Percentiles rank a stretch among this genome's conserved stretches.
Evolutionary conservation across 2,329 filamentous ascomycete genomes (phyloP).

Genomic region (Cryphonectria naterciae): DNA sequence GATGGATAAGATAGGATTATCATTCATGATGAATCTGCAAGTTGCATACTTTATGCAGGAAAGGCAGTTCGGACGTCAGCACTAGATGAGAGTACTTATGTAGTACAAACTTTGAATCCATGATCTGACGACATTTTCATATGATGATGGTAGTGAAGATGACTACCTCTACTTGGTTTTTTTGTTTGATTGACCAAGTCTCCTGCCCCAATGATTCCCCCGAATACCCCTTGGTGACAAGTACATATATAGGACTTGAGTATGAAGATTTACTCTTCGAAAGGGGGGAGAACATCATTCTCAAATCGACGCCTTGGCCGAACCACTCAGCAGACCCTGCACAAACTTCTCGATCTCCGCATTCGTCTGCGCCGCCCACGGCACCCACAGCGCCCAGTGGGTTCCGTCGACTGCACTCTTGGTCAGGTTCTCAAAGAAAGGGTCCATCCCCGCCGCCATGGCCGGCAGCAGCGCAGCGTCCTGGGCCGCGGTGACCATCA

Average conservation of each 20-base stretch:
- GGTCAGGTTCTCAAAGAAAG: constrained; percentile 66
- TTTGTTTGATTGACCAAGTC: neutral
- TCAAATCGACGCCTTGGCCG: constrained; percentile 45
- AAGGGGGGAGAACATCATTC: neutral
- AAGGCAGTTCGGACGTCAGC: neutral
- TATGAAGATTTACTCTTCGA: neutral
- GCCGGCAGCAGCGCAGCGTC: constrained; percentile 75
- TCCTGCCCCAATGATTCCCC: neutral
- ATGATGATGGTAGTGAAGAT: neutral
- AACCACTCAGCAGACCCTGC: constrained; percentile 48
- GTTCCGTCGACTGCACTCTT: constrained; percentile 66
- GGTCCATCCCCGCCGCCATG: constrained; percentile 74
- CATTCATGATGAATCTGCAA: too few relatives aligned
- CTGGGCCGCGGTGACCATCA: constrained; percentile 74
- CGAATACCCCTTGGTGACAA: neutral
- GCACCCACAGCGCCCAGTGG: constrained; percentile 78
- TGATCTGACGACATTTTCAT: neutral
- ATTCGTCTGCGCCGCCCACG: constrained; percentile 73
- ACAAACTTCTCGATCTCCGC: constrained; percentile 69
- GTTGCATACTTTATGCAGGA: too few relatives aligned
- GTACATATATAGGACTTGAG: neutral
- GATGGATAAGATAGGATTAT: neutral
- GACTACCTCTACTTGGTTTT: neutral
- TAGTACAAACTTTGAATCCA: neutral
- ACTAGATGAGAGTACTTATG: neutral